Evolutionary conservation across 2,329 filamentous ascomycete species (phyloP).

Genomic region (Aspergillus transmontanensis): DNA sequence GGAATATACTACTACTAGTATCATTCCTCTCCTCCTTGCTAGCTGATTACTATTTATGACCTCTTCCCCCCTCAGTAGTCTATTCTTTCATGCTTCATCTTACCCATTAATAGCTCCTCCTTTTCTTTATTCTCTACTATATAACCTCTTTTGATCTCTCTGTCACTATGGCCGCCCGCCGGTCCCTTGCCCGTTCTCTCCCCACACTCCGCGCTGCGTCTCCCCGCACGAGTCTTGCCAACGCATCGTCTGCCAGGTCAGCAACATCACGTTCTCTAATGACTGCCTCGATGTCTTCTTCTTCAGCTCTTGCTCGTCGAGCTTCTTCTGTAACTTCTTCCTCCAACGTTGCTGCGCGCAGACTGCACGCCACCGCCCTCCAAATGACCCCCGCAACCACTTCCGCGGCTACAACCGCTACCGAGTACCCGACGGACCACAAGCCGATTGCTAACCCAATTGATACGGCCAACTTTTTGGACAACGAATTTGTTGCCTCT

Average conservation of each 20-base stretch:
- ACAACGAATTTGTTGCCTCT: slow-evolving; percentile 64
- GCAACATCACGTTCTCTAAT: slow-evolving; percentile 29
- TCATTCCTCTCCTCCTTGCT: not conserved
- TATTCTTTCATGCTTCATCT: not conserved
- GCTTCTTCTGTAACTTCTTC: slow-evolving; percentile 19
- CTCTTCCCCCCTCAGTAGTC: not conserved
- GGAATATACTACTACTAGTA: not conserved
- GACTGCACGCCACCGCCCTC: slow-evolving; percentile 57
- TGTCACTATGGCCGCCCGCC: slow-evolving; percentile 40
- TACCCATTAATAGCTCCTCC: not conserved
- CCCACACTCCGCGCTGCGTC: slow-evolving; percentile 40
- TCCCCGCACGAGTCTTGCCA: slow-evolving; percentile 39
- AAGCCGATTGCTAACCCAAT: slow-evolving; percentile 56
- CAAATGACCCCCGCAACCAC: slow-evolving; percentile 55
- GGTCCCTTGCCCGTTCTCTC: slow-evolving; percentile 39
- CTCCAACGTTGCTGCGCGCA: slow-evolving; percentile 29
- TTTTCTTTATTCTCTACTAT: not conserved
- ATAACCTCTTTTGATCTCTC: not conserved
- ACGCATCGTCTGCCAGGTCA: slow-evolving; percentile 24
- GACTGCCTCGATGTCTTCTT: slow-evolving; percentile 23
- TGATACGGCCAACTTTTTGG: slow-evolving; percentile 65
- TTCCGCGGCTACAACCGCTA: slow-evolving; percentile 51
- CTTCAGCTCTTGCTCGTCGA: slow-evolving; percentile 22
- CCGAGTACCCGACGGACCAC: slow-evolving; percentile 60
- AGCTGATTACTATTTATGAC: not conserved